A percentile compares a stretch with the other conserved stretches of the same genome.
Evolutionary conservation across 1,139 yeast genomes (phyloP).

Genomic region (Magnusiomyces magnusii): DNA sequence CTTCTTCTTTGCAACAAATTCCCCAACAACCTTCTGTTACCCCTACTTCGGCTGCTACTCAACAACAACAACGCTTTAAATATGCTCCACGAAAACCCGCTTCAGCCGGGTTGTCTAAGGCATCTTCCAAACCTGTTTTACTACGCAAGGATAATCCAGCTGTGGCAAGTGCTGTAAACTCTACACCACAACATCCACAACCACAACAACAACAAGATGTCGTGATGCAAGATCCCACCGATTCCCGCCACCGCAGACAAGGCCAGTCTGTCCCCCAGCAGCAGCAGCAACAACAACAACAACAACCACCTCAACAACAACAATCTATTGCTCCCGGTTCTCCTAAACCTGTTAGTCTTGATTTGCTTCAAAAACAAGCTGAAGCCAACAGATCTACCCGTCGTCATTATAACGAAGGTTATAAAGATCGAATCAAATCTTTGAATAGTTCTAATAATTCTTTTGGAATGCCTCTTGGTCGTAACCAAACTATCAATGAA

Average conservation of each 20-base stretch:
- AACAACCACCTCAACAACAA: not conserved
- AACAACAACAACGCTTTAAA: not conserved
- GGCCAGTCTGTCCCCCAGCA: too few species aligned
- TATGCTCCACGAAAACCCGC: not conserved
- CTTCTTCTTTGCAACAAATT: conserved; percentile 3
- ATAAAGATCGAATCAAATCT: conserved; percentile 13
- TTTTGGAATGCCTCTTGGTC: conserved; percentile 6
- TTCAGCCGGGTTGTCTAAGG: not conserved
- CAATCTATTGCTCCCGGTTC: not conserved
- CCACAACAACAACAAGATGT: not conserved
- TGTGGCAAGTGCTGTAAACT: not conserved
- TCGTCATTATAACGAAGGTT: conserved; percentile 13
- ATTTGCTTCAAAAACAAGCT: conserved; percentile 3
- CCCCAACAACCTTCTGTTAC: too few species aligned
- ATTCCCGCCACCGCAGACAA: not conserved
- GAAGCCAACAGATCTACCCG: conserved; percentile 2
- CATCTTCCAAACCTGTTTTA: not conserved
- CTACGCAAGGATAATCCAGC: not conserved
- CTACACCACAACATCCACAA: too few species aligned
- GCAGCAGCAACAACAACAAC: not conserved
- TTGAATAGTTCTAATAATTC: conserved; percentile 10
- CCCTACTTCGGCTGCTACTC: not conserved
- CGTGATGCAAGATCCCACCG: not conserved
- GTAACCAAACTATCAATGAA: not conserved
- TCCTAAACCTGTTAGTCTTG: not conserved